phyloP scores from a whole-genome alignment of 2,329 filamentous ascomycete species.

The Hymenoscyphus occultus region DNA sequence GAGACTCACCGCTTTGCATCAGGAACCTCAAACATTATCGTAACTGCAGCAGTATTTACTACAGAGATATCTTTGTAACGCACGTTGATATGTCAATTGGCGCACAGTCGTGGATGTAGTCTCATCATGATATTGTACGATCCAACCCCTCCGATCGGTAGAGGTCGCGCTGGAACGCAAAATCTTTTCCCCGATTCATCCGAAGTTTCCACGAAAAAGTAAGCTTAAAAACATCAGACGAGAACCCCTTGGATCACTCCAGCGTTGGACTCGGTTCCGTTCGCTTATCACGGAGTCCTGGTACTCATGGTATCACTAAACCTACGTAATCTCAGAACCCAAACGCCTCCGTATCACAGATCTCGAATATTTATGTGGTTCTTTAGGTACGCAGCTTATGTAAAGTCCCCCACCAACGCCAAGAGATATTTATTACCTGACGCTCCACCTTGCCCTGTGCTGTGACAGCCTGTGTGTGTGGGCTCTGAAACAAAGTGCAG shows the following conservation, averaged over 20 bases:
- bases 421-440: no score
- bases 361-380: background rate
- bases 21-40: constrained; percentile 51
- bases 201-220: background rate
- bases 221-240: constrained; percentile 6
- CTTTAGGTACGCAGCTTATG: no score
- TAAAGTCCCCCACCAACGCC: no score
- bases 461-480: no score
- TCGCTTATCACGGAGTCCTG: background rate
- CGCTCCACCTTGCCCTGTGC: no score
- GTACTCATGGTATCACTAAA: background rate
- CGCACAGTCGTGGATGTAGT: background rate
- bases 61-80: background rate
- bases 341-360: background rate
- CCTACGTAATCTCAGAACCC: background rate
- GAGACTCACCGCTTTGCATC: constrained; percentile 49
- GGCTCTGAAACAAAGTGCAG: no score
- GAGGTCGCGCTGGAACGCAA: background rate
- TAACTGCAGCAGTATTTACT: background rate
- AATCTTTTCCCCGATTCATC: background rate
- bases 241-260: background rate
- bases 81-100: background rate
- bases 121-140: background rate
- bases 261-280: background rate
- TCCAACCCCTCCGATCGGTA: background rate